Percentiles rank a stretch among this genome's conserved stretches.
Evolutionary conservation across 345 rosid species (phyloP).

Genomic region (Pugionium cornutum): DNA sequence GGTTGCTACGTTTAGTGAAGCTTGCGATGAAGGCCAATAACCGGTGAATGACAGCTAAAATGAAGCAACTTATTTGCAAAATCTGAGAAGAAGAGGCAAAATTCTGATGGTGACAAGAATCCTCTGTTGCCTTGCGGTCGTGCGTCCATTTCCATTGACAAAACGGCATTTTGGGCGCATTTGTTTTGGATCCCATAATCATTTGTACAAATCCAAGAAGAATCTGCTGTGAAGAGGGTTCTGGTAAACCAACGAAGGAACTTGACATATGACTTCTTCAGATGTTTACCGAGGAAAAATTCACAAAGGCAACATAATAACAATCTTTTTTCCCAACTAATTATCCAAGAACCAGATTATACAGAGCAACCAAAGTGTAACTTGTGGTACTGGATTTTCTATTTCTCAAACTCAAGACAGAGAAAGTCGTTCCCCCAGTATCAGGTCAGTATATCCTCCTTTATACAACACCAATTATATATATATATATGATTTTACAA

Average conservation of each 20-base stretch:
- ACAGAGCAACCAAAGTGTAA: slow-evolving; percentile 30
- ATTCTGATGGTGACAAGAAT: slow-evolving; percentile 18
- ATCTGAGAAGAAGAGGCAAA: slow-evolving; percentile 30
- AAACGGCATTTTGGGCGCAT: slow-evolving; percentile 16
- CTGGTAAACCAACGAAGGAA: slow-evolving; percentile 27
- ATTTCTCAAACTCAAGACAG: slow-evolving; percentile 24
- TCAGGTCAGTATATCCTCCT: slow-evolving; percentile 34
- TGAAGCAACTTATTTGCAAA: slow-evolving; percentile 27
- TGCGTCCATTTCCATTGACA: slow-evolving; percentile 23
- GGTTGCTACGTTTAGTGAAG: slow-evolving; percentile 71
- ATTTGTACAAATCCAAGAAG: slow-evolving; percentile 33
- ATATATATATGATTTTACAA: too few species aligned
- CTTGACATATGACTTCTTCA: slow-evolving; percentile 21
- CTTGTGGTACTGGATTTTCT: slow-evolving; percentile 29
- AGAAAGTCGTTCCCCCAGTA: slow-evolving; percentile 12
- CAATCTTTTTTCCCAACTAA: slow-evolving; percentile 19
- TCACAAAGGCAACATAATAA: slow-evolving; percentile 21
- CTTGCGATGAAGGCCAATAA: slow-evolving; percentile 80
- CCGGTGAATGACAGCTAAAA: slow-evolving; percentile 40
- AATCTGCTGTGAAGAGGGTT: slow-evolving; percentile 26
- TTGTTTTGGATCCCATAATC: slow-evolving; percentile 23
- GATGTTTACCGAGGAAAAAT: slow-evolving; percentile 19
- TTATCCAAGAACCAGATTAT: slow-evolving; percentile 28
- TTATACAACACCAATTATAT: too few species aligned
- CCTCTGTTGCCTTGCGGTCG: slow-evolving; percentile 20